Evolutionary conservation across 805 yeast species (phyloP).

Genomic region (Myxozyma nipponensis): DNA sequence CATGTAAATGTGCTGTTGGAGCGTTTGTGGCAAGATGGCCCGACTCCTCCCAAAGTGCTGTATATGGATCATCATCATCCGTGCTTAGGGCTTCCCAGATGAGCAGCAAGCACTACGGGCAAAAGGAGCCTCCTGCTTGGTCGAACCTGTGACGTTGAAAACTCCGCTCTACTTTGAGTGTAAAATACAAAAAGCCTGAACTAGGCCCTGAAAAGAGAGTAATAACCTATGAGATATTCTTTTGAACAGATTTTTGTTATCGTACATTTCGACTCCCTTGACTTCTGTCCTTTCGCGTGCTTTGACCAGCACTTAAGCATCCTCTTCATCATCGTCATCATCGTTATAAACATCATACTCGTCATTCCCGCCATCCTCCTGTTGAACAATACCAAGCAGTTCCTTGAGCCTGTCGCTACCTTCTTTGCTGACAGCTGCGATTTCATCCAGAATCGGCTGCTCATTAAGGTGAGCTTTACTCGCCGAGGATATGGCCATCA

Average conservation of each 20-base stretch:
- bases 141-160: too few relatives aligned
- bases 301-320: neutral
- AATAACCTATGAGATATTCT: too few relatives aligned
- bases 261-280: neutral
- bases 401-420: constrained; percentile 17
- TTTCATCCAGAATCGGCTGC: constrained; percentile 3
- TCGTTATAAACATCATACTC: constrained; percentile 22
- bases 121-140: too few relatives aligned
- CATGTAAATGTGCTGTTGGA: too few relatives aligned
- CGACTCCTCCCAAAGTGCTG: too few relatives aligned
- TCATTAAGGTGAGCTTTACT: neutral
- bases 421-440: constrained; percentile 15
- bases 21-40: too few relatives aligned
- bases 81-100: too few relatives aligned
- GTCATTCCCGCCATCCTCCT: constrained; percentile 15
- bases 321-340: constrained; percentile 20
- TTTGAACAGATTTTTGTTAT: neutral
- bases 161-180: too few relatives aligned
- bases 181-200: too few relatives aligned
- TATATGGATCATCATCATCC: too few relatives aligned
- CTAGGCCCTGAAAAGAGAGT: too few relatives aligned
- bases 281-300: neutral
- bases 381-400: constrained; percentile 20
- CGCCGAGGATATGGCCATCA: neutral
- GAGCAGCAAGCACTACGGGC: too few relatives aligned